Conservation (phyloP, 108 stramenopile species). For the Epipyxis sp. region DNA sequence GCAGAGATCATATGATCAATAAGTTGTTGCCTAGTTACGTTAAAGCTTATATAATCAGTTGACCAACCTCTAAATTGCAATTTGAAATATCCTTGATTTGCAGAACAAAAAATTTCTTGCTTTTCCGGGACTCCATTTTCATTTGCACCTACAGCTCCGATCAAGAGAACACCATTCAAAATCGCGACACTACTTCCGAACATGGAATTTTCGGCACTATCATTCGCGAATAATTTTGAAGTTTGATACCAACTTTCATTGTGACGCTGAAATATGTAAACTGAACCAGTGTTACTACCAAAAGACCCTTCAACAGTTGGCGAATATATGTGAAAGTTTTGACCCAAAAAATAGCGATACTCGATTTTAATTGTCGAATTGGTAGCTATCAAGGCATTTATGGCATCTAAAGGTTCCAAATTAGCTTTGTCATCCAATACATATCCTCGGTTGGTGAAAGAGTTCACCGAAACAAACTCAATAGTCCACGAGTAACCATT, state of each 20-base stretch:
- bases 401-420: neutral
- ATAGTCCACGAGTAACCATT: constrained; percentile 51
- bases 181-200: constrained; percentile 61
- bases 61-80: constrained; percentile 65
- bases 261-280: constrained; percentile 51
- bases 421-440: constrained; percentile 38
- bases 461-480: constrained; percentile 54
- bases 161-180: constrained; percentile 44
- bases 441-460: constrained; percentile 54
- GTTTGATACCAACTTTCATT: constrained; percentile 52
- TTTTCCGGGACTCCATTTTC: constrained; percentile 58
- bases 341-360: constrained; percentile 32
- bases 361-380: constrained; percentile 60
- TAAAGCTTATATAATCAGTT: constrained; percentile 51
- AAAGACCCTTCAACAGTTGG: constrained; percentile 47
- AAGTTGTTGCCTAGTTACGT: constrained; percentile 56
- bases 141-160: constrained; percentile 66
- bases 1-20: constrained; percentile 51
- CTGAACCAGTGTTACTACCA: constrained; percentile 57
- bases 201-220: constrained; percentile 55
- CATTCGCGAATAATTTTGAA: constrained; percentile 52
- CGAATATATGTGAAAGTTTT: constrained; percentile 23
- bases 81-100: constrained; percentile 54
- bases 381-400: constrained; percentile 52
- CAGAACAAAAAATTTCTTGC: constrained; percentile 57